A percentile compares a stretch with the other conserved stretches of the same genome.
Evolutionary conservation across 1,284 basidiomycete species (phyloP).

Genomic region (Ganoderma boninense): DNA sequence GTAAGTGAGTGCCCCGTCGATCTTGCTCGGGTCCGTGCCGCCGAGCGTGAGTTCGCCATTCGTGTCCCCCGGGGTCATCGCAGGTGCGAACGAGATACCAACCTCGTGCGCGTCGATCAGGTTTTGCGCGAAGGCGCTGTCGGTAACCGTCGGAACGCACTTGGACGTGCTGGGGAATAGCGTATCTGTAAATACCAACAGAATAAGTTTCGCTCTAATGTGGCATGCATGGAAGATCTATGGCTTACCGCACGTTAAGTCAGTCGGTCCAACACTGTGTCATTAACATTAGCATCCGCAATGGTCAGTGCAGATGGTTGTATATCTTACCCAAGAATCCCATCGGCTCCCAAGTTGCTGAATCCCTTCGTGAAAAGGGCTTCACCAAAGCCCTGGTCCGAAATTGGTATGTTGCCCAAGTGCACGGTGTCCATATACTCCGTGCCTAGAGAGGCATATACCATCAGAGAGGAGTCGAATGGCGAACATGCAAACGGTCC

Average conservation of each 20-base stretch:
- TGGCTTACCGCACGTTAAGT: conserved; percentile 45
- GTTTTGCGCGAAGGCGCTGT: conserved; percentile 52
- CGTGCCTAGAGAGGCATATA: conserved; percentile 12
- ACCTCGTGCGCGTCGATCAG: conserved; percentile 41
- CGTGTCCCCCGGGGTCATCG: conserved; percentile 36
- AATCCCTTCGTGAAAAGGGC: conserved; percentile 49
- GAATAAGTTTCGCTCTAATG: neutral
- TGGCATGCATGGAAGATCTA: too few species aligned
- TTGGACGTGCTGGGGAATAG: neutral
- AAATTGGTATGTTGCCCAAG: conserved; percentile 29
- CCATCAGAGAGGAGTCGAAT: neutral
- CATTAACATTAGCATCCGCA: neutral
- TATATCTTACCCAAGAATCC: conserved; percentile 51
- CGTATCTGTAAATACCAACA: neutral
- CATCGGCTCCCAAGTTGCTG: conserved; percentile 48
- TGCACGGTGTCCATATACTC: conserved; percentile 40
- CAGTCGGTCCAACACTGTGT: conserved; percentile 54
- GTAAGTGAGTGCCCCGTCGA: neutral
- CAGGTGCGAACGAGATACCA: conserved; percentile 56
- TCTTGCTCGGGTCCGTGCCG: neutral
- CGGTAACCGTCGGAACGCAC: conserved; percentile 44
- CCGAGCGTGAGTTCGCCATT: conserved; percentile 31
- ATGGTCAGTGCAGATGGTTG: neutral
- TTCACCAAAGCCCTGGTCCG: conserved; percentile 59
- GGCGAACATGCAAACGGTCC: neutral